Evolutionary conservation across 345 rosid species (phyloP).

Genomic region (Heritiera littoralis): DNA sequence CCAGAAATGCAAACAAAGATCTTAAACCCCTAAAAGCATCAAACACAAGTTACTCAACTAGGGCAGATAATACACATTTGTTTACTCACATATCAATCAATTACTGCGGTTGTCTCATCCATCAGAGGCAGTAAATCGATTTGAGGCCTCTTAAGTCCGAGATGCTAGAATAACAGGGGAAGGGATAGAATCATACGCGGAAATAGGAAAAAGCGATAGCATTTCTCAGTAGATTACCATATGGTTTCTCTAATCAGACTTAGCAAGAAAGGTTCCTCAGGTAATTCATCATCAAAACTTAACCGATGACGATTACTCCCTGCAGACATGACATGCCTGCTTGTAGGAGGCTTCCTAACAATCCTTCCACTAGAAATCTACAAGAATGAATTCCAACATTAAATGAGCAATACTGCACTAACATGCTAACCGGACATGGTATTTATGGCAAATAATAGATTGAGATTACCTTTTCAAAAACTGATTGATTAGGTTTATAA

Average conservation of each 20-base stretch:
- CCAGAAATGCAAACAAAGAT: constrained; percentile 51
- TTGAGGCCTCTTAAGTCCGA: not conserved
- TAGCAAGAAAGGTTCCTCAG: constrained; percentile 49
- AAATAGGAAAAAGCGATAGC: not conserved
- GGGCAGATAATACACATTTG: not conserved
- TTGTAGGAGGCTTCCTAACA: constrained; percentile 3
- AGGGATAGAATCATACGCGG: too few species aligned
- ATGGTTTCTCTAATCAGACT: constrained; percentile 43
- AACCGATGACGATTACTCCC: constrained; percentile 32
- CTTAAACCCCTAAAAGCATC: constrained; percentile 48
- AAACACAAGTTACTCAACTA: constrained; percentile 1
- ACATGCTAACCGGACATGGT: not conserved
- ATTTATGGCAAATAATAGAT: not conserved
- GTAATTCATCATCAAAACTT: constrained; percentile 30
- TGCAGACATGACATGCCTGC: constrained; percentile 22
- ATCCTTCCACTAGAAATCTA: constrained; percentile 28
- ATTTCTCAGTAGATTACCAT: constrained; percentile 37
- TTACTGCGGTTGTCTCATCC: not conserved
- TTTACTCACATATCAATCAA: not conserved
- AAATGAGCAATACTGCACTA: not conserved
- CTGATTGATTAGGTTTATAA: not conserved
- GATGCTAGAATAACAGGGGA: not conserved
- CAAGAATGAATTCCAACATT: constrained; percentile 14
- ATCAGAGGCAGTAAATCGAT: not conserved
- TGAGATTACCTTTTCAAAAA: constrained; percentile 22